Conservation (phyloP, 139 green algal species). For the Helicosporidium sp. region DNA sequence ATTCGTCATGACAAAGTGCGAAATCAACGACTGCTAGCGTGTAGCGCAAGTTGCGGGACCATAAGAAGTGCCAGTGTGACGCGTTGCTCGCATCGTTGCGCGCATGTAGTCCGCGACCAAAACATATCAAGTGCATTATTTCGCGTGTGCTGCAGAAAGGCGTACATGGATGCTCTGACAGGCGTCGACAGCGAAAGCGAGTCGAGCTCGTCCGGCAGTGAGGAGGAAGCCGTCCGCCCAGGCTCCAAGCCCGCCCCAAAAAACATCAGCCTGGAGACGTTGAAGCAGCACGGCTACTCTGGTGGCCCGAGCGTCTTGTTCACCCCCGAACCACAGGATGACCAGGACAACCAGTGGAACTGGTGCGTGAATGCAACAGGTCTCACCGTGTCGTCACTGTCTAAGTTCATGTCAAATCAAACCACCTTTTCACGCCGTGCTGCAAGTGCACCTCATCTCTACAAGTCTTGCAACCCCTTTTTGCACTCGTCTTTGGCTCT, state of each 20-base stretch:
- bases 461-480: not conserved
- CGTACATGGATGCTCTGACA: too few relatives aligned
- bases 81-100: too few relatives aligned
- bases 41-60: too few relatives aligned
- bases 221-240: not conserved
- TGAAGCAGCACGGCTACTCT: slow-evolving; percentile 2
- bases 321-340: not conserved
- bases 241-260: not conserved
- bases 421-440: too few relatives aligned
- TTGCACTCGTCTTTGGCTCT: not conserved
- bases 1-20: too few relatives aligned
- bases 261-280: not conserved
- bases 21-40: too few relatives aligned
- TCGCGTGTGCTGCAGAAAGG: too few relatives aligned
- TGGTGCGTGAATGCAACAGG: not conserved
- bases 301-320: not conserved
- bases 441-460: too few relatives aligned
- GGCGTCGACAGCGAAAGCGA: too few relatives aligned
- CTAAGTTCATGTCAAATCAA: not conserved
- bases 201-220: not conserved
- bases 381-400: not conserved
- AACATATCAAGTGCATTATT: too few relatives aligned
- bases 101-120: too few relatives aligned
- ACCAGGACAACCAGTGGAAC: not conserved
- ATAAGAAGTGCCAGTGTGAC: too few relatives aligned